Base-by-base conservation (phyloP, 257 asterid species). In the Nicotiana obtusifolia region DNA sequence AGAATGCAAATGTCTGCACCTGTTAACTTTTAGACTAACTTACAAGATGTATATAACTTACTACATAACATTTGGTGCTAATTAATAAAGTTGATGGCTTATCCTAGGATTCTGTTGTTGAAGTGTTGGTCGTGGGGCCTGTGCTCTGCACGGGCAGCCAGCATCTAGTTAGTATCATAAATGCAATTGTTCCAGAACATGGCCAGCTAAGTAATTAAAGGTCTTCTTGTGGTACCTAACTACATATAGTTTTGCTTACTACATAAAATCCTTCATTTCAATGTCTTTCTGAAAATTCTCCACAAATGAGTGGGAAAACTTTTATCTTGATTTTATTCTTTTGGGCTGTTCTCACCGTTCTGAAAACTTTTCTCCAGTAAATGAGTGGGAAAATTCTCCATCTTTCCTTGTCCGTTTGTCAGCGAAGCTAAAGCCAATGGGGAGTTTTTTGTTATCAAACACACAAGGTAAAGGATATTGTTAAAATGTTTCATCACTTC, bases 311-410 rank as follows among this genome's bases (percentile, higher is more conserved):
- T 77, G 94, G 82, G 64, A 92, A 95, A 91, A 89, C 75, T 15
- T 77, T 93, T 52, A 87, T 90, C 19, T 83, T 94, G 81, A 89
- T 94, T 62, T 83, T 94, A 64, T 83, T 87, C 79, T 89, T 86
- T 87, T 93, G 97, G 98, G 98, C 91, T 82, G 77, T 88, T 13
- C 97, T 93, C n/a, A n/a, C n/a, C n/a, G n/a, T n/a, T n/a, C n/a
- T n/a, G n/a, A n/a, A n/a, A n/a, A n/a, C n/a, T n/a, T n/a, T n/a
- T n/a, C n/a, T n/a, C n/a, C n/a, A n/a, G n/a, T n/a, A n/a, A n/a
- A n/a, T n/a, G n/a, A n/a, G n/a, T n/a, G n/a, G n/a, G n/a, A n/a
- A n/a, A n/a, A n/a, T n/a, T n/a, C n/a, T n/a, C n/a, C n/a, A n/a
- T n/a, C n/a, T n/a, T n/a, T n/a, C n/a, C n/a, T 93, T 19, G 80